Conservation (phyloP, 257 asterid genomes). For the Knoxia roxburghii region DNA sequence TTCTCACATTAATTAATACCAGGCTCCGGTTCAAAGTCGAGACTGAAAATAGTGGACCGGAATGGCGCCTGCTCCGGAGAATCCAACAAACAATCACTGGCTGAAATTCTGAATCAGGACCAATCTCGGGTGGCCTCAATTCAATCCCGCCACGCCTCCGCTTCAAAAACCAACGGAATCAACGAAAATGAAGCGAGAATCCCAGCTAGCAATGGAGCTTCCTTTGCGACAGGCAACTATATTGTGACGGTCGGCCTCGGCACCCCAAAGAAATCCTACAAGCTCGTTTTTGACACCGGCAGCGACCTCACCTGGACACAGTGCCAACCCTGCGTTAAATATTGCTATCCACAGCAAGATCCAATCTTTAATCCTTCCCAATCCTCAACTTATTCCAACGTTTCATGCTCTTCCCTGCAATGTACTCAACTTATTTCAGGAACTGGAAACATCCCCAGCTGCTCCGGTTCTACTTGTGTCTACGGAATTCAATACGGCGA, state of each 20-base stretch:
- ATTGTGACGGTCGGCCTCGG: constrained; percentile 59
- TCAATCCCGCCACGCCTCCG: constrained; percentile 22
- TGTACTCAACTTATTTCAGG: constrained; percentile 50
- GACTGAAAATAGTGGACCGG: constrained; percentile 42
- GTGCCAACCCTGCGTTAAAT: constrained; percentile 49
- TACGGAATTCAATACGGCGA: constrained; percentile 58
- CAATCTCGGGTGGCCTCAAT: constrained; percentile 49
- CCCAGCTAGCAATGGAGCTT: constrained; percentile 40
- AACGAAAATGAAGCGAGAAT: constrained; percentile 22
- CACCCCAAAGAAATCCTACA: constrained; percentile 36
- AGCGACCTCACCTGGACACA: constrained; percentile 87
- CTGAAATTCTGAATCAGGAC: constrained; percentile 45
- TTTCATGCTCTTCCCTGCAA: constrained; percentile 32
- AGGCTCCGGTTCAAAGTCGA: constrained; percentile 43
- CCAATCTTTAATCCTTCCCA: constrained; percentile 48
- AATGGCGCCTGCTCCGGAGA: constrained; percentile 50
- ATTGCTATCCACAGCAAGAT: constrained; percentile 57
- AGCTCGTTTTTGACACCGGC: constrained; percentile 71
- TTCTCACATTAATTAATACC: constrained; percentile 7
- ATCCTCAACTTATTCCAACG: constrained; percentile 49
- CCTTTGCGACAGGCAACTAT: constrained; percentile 59
- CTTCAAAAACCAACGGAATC: neutral
- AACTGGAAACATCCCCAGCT: constrained; percentile 38
- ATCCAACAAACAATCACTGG: constrained; percentile 19
- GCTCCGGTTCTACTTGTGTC: constrained; percentile 40